A percentile compares a stretch with the other conserved stretches of the same genome.
phyloP scores from a whole-genome alignment of 176 grass and related monocot genomes.

The Triticum turgidum region DNA sequence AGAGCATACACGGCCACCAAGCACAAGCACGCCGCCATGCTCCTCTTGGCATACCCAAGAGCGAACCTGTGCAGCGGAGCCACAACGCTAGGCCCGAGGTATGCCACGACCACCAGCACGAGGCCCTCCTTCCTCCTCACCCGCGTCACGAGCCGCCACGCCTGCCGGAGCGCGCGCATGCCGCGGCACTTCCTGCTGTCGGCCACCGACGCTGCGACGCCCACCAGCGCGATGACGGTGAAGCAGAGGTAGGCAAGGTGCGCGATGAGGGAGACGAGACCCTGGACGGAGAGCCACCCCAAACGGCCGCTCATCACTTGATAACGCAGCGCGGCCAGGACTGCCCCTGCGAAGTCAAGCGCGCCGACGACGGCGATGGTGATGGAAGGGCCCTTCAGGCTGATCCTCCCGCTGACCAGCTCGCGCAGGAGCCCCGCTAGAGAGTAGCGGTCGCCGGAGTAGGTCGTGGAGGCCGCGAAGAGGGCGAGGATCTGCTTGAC shows the following conservation, averaged over 20 bases:
- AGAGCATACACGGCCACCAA: not conserved
- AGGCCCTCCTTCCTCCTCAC: slow-evolving; percentile 12
- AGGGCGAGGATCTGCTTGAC: not conserved
- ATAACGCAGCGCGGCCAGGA: not conserved
- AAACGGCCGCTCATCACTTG: not conserved
- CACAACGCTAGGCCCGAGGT: not conserved
- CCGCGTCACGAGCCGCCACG: slow-evolving; percentile 22
- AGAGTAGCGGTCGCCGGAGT: slow-evolving; percentile 19
- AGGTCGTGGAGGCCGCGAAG: slow-evolving; percentile 30
- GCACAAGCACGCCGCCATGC: not conserved
- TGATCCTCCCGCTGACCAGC: not conserved
- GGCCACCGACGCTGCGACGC: slow-evolving; percentile 2
- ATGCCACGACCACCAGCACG: not conserved
- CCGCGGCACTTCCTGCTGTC: not conserved
- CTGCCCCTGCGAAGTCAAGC: not conserved
- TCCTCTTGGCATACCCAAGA: not conserved
- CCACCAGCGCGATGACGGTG: not conserved
- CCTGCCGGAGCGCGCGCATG: not conserved
- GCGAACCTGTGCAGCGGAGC: not conserved
- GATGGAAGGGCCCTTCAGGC: slow-evolving; percentile 4
- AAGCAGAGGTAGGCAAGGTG: not conserved
- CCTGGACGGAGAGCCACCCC: not conserved
- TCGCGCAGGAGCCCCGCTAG: not conserved
- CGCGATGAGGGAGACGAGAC: not conserved
- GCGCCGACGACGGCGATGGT: not conserved